A percentile compares a stretch with the other conserved stretches of the same genome.
Evolutionary conservation across 495 filamentous ascomycete genomes (phyloP).

Genomic region (Cryomyces minteri): DNA sequence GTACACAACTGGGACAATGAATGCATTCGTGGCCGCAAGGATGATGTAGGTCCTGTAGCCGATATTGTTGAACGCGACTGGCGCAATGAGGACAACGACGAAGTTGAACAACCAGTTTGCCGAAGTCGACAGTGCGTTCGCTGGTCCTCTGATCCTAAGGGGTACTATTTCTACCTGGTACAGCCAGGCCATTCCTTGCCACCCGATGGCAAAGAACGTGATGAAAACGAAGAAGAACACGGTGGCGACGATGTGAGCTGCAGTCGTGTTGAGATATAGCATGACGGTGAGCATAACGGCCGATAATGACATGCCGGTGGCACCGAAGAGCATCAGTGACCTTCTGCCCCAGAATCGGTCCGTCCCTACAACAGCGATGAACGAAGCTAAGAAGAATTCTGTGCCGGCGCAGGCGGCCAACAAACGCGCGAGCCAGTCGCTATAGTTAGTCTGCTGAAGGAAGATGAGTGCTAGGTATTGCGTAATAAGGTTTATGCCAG

Average conservation of each 20-base stretch:
- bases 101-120: constrained; percentile 44
- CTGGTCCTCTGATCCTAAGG: constrained; percentile 51
- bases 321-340: constrained; percentile 53
- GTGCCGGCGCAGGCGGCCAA: constrained; percentile 57
- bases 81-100: constrained; percentile 52
- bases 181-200: constrained; percentile 62
- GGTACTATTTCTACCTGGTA: constrained; percentile 62
- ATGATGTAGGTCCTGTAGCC: constrained; percentile 58
- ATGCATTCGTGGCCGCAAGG: constrained; percentile 60
- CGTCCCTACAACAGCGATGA: constrained; percentile 52
- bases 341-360: constrained; percentile 47
- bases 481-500: constrained; percentile 58
- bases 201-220: constrained; percentile 60
- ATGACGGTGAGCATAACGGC: constrained; percentile 49
- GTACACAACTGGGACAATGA: constrained; percentile 50
- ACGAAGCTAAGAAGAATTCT: constrained; percentile 57
- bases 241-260: constrained; percentile 28
- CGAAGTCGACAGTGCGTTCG: constrained; percentile 51
- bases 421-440: constrained; percentile 37
- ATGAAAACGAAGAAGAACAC: constrained; percentile 59
- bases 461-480: constrained; percentile 56
- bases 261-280: constrained; percentile 14
- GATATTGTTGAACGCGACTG: constrained; percentile 48
- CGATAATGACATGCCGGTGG: constrained; percentile 44
- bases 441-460: constrained; percentile 33